phyloP scores from a whole-genome alignment of 805 yeast genomes.

The Alloascoidea hylecoeti region DNA sequence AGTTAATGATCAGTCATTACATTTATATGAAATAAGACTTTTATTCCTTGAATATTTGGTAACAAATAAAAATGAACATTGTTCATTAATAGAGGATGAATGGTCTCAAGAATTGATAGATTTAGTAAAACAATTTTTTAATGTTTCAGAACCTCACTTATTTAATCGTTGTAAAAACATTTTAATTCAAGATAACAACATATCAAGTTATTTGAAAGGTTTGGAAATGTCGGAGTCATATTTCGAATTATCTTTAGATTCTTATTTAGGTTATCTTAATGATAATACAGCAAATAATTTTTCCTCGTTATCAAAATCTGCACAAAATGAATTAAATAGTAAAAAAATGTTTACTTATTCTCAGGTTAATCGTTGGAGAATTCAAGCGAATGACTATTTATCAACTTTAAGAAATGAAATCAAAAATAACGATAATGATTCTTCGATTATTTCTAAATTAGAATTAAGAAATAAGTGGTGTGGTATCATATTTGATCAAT shows the following conservation, averaged over 20 bases:
- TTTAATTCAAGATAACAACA: slow-evolving; percentile 1
- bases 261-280: slow-evolving; percentile 6
- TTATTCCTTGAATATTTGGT: slow-evolving; percentile 4
- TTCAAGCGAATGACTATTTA: slow-evolving; percentile 7
- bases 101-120: slow-evolving; percentile 25
- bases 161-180: slow-evolving; percentile 5
- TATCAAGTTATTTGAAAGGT: background rate
- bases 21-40: background rate
- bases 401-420: slow-evolving; percentile 2
- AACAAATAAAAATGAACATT: slow-evolving; percentile 8
- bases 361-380: slow-evolving; percentile 9
- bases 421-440: background rate
- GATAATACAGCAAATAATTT: slow-evolving; percentile 2
- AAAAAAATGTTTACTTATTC: background rate
- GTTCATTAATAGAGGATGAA: slow-evolving; percentile 20
- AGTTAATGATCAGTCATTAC: slow-evolving; percentile 2
- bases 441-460: background rate
- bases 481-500: slow-evolving; percentile 27
- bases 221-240: slow-evolving; percentile 7
- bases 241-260: slow-evolving; percentile 11
- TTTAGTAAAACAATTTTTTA: slow-evolving; percentile 17
- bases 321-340: slow-evolving; percentile 7
- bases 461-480: slow-evolving; percentile 34
- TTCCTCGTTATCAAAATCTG: slow-evolving; percentile 4
- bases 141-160: slow-evolving; percentile 12